Evolutionary conservation across 75 land plant species (phyloP).

Genomic region (Cupressus sempervirens): DNA sequence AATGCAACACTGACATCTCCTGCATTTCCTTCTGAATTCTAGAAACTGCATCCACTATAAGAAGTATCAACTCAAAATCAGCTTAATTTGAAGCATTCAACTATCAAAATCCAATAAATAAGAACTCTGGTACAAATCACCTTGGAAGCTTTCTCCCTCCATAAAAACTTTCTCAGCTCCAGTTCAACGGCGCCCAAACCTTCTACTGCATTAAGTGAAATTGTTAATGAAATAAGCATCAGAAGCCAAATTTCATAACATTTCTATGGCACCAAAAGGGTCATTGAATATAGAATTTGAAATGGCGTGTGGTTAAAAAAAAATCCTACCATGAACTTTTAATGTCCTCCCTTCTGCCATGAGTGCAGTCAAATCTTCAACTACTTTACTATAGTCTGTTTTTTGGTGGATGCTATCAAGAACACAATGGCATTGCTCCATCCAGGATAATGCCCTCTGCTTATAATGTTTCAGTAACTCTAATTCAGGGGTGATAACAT

Average conservation of each 20-base stretch:
- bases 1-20: neutral
- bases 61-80: neutral
- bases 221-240: neutral
- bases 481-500: slow-evolving; percentile 41
- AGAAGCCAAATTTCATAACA: neutral
- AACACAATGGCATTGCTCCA: slow-evolving; percentile 22
- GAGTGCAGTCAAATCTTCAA: slow-evolving; percentile 39
- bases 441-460: slow-evolving; percentile 45
- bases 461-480: slow-evolving; percentile 39
- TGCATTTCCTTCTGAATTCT: neutral
- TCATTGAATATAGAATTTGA: neutral
- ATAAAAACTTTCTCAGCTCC: slow-evolving; percentile 48
- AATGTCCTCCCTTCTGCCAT: slow-evolving; percentile 35
- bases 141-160: slow-evolving; percentile 53
- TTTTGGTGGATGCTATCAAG: slow-evolving; percentile 24
- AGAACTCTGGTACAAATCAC: slow-evolving; percentile 10
- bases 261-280: too few species aligned
- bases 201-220: slow-evolving; percentile 31
- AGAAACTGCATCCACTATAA: neutral
- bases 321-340: slow-evolving; percentile 40
- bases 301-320: neutral
- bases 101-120: neutral
- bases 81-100: neutral
- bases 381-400: slow-evolving; percentile 34
- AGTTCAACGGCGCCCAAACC: slow-evolving; percentile 35